Percentiles rank a stretch among this genome's conserved stretches.
Conservation (phyloP, 345 rosid species). For the Zanthoxylum bungeanum region DNA sequence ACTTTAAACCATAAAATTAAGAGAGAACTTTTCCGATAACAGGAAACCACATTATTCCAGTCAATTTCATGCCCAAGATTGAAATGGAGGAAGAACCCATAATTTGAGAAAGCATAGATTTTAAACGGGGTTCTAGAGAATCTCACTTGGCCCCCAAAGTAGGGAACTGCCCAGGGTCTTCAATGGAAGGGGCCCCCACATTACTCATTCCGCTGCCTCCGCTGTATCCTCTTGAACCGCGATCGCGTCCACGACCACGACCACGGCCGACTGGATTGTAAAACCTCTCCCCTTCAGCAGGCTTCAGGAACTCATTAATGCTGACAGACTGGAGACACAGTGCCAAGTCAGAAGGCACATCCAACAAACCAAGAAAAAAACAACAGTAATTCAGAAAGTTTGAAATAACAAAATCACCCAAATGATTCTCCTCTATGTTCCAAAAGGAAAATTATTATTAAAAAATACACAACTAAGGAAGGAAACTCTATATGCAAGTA, state of each 20-base stretch:
- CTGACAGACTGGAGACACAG: constrained; percentile 41
- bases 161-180: constrained; percentile 66
- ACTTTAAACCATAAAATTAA: constrained; percentile 28
- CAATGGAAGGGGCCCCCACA: constrained; percentile 55
- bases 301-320: constrained; percentile 73
- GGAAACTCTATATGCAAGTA: too few species aligned
- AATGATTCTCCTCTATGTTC: neutral
- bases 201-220: constrained; percentile 20
- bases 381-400: neutral
- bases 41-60: constrained; percentile 37
- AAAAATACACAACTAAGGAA: too few species aligned
- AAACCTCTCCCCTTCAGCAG: constrained; percentile 53
- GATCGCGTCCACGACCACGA: constrained; percentile 45
- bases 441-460: too few species aligned
- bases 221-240: constrained; percentile 33
- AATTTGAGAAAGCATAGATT: constrained; percentile 16
- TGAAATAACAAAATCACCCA: neutral
- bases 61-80: constrained; percentile 27
- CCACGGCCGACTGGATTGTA: constrained; percentile 40
- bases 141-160: constrained; percentile 61
- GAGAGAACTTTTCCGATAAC: constrained; percentile 15
- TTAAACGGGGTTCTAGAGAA: constrained; percentile 8
- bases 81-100: constrained; percentile 21
- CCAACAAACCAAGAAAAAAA: neutral
- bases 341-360: neutral